Base-by-base conservation (phyloP, 345 rosid genomes). In the Alliaria petiolata region DNA sequence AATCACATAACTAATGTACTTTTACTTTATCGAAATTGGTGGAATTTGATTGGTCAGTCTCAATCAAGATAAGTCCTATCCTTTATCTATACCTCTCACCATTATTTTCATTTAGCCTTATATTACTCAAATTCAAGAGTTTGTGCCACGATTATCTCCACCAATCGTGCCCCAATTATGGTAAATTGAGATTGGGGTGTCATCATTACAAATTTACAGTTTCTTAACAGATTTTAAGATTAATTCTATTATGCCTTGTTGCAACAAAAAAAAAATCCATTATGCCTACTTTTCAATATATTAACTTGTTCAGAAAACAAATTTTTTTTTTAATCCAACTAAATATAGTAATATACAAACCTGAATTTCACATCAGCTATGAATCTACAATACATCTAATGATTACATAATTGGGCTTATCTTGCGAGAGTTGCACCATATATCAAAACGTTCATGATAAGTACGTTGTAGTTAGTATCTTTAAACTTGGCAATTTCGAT, bases 121-220 rank as follows among this genome's bases (percentile, higher is more conserved):
- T 44, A 43, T 33, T 51, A 25, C 43, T 43, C 17, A 68, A 43
- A 6, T 33, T 55, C 64, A 75, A 45, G 51, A 61, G 69, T 61
- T 68, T 68, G 34, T 67, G 69, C 69, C 78, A 60, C 64, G 2
- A 67, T 60, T 61, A 31, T 34, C 78, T 75, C 74, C 78, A 75
- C 56, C 57, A 67, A 59, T 75, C 56, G 54, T 67, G 78, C 69
- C 73, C 31, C 13, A 60, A 56, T 56, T 57, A 65, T 56, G 52
- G 65, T 55, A 14, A 20, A 54, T 3, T 56, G 25, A 28, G 31
- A 12, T 31, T 54, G 57, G 49, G 28, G 9, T 36, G 22, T 7
- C 56, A 67, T 52, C 57, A 67, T 75, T 68, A 44, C 26, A 42
- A 51, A 44, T 31, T 72, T 35, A 44, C 58, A 15, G 43, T 54